A percentile compares a stretch with the other conserved stretches of the same genome.
phyloP scores from a whole-genome alignment of 352 stramenopile species.

The Pythium brachiatum region DNA sequence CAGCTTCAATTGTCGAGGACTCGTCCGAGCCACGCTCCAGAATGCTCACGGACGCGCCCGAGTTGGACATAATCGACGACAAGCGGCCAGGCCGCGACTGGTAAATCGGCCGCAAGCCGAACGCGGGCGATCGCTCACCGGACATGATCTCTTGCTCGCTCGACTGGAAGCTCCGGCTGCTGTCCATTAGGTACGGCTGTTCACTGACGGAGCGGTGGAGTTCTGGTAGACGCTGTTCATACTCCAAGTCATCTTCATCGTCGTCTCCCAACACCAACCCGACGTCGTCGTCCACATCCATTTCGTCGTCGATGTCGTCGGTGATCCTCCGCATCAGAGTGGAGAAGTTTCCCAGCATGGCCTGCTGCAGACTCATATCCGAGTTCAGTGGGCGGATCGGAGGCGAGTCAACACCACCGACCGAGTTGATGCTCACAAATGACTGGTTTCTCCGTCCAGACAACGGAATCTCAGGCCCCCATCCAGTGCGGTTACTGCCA shows the following conservation, averaged over 20 bases:
- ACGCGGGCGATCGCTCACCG: constrained; percentile 1
- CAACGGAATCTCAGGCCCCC: constrained; percentile 9
- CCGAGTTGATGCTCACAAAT: constrained; percentile 18
- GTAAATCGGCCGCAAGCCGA: constrained; percentile 7
- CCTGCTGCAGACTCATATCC: constrained; percentile 68
- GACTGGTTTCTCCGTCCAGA: constrained; percentile 13
- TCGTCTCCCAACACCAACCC: constrained; percentile 21
- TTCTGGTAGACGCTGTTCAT: constrained; percentile 2
- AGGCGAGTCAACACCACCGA: neutral
- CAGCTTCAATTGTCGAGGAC: constrained; percentile 17
- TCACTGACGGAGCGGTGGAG: constrained; percentile 21
- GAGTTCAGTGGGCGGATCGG: constrained; percentile 44
- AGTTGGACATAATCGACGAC: constrained; percentile 25
- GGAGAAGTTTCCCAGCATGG: constrained; percentile 77
- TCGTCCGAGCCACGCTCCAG: constrained; percentile 22
- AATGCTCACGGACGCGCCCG: constrained; percentile 27
- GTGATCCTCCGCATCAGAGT: constrained; percentile 55
- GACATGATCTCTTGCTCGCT: constrained; percentile 10
- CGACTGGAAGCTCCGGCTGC: constrained; percentile 3
- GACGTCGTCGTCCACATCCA: constrained; percentile 28
- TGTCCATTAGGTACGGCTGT: neutral
- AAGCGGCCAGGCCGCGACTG: constrained; percentile 16
- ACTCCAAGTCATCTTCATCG: constrained; percentile 23
- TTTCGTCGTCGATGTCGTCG: constrained; percentile 37
- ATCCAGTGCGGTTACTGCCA: constrained; percentile 5